Conservation (phyloP, 768 basidiomycete genomes). For the Hericium coralloides region DNA sequence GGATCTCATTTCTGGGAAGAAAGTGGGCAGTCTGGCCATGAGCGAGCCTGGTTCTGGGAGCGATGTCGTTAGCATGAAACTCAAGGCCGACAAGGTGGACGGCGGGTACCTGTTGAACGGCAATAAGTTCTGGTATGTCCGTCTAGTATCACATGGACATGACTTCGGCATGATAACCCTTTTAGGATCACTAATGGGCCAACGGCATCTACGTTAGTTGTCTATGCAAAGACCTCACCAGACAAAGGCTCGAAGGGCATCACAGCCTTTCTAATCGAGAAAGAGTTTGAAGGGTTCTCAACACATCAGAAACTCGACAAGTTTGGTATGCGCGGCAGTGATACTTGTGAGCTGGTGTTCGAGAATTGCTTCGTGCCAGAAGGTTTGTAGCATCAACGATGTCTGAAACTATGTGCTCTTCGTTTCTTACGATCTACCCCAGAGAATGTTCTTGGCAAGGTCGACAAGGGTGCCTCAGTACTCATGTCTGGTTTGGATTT, state of each 20-base stretch:
- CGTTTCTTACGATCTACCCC: not conserved
- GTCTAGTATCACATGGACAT: not conserved
- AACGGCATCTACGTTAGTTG: constrained; percentile 80
- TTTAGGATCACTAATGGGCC: constrained; percentile 93
- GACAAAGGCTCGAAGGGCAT: constrained; percentile 78
- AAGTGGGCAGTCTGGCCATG: constrained; percentile 91
- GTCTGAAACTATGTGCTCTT: not conserved
- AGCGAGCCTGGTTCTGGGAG: constrained; percentile 88
- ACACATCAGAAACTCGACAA: constrained; percentile 90
- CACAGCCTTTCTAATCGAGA: constrained; percentile 87
- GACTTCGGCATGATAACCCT: not conserved
- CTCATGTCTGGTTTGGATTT: constrained; percentile 94
- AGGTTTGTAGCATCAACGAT: constrained; percentile 38
- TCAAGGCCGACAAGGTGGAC: constrained; percentile 68
- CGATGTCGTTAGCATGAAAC: constrained; percentile 91
- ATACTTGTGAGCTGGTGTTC: constrained; percentile 90
- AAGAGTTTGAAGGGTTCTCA: constrained; percentile 74
- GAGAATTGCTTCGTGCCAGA: constrained; percentile 86
- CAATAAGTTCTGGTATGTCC: constrained; percentile 82
- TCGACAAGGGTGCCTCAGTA: constrained; percentile 75
- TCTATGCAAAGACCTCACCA: constrained; percentile 86
- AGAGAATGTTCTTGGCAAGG: constrained; percentile 80
- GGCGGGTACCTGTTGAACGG: constrained; percentile 81
- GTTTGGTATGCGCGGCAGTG: constrained; percentile 93
- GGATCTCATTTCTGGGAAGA: constrained; percentile 68